Conservation (phyloP, 225 moss, liverwort and hornwort species). For the Polytrichum commune region DNA sequence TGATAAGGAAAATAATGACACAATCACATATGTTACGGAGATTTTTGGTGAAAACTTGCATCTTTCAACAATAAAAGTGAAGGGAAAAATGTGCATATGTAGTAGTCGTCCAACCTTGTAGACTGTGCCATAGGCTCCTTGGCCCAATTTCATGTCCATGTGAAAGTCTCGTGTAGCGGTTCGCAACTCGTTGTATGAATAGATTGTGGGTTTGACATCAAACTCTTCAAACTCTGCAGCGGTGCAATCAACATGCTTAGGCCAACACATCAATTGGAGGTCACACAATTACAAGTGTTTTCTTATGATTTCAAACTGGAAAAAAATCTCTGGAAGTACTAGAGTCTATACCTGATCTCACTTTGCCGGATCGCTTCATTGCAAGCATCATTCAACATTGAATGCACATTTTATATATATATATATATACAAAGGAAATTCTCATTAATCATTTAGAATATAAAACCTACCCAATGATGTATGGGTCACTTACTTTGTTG, state of each 20-base stretch:
- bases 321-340: background rate
- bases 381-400: background rate
- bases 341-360: background rate
- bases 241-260: too few species aligned
- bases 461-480: too few species aligned
- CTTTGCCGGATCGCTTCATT: background rate
- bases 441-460: background rate
- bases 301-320: background rate
- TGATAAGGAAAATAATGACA: too few species aligned
- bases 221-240: conserved; percentile 17
- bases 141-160: conserved; percentile 4
- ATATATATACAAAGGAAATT: background rate
- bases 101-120: conserved; percentile 11
- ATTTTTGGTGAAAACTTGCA: too few species aligned
- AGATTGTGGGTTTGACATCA: conserved; percentile 27
- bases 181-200: conserved; percentile 13
- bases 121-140: conserved; percentile 22
- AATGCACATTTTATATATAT: background rate
- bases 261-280: too few species aligned
- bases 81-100: too few species aligned
- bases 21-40: too few species aligned
- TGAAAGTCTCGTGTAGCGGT: conserved; percentile 15
- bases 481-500: background rate
- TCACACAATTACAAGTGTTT: too few species aligned
- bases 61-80: too few species aligned